phyloP scores from a whole-genome alignment of 345 rosid species.

The Linum trigynum region DNA sequence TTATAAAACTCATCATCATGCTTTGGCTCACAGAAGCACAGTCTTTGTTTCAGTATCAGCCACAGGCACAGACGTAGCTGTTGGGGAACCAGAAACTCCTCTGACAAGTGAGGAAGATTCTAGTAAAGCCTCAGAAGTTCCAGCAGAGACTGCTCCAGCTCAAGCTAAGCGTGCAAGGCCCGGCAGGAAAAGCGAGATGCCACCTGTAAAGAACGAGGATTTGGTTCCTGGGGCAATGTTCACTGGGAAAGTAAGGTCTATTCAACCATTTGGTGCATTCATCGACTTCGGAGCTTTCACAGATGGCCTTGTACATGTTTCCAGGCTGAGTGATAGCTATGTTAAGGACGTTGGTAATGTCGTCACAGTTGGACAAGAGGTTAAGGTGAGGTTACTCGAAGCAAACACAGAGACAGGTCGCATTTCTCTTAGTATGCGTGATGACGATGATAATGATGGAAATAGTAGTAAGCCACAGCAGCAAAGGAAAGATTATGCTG shows the following conservation, averaged over 20 bases:
- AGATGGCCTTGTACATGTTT: constrained; percentile 86
- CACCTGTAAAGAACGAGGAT: constrained; percentile 71
- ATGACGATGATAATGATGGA: constrained; percentile 29
- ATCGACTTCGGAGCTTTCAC: constrained; percentile 85
- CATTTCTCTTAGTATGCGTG: constrained; percentile 78
- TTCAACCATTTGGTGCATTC: constrained; percentile 93
- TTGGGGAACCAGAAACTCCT: constrained; percentile 54
- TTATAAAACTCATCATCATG: constrained; percentile 24
- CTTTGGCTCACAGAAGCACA: constrained; percentile 29
- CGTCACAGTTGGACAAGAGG: constrained; percentile 84
- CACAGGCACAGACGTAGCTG: constrained; percentile 56
- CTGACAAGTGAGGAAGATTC: constrained; percentile 31
- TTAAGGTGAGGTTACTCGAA: constrained; percentile 70
- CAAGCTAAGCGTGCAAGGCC: constrained; percentile 42
- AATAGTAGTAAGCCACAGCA: constrained; percentile 29
- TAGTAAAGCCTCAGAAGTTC: constrained; percentile 23
- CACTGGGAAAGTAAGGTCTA: constrained; percentile 79
- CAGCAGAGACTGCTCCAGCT: constrained; percentile 19
- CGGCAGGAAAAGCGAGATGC: constrained; percentile 72
- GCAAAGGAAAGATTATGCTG: constrained; percentile 32
- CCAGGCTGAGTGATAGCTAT: constrained; percentile 62
- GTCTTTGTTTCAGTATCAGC: constrained; percentile 26
- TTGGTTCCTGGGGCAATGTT: constrained; percentile 64
- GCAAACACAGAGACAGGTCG: constrained; percentile 64
- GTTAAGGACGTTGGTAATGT: constrained; percentile 73